Evolutionary conservation across 2,329 filamentous ascomycete species (phyloP).

Genomic region (Cordyceps cateniannulata): DNA sequence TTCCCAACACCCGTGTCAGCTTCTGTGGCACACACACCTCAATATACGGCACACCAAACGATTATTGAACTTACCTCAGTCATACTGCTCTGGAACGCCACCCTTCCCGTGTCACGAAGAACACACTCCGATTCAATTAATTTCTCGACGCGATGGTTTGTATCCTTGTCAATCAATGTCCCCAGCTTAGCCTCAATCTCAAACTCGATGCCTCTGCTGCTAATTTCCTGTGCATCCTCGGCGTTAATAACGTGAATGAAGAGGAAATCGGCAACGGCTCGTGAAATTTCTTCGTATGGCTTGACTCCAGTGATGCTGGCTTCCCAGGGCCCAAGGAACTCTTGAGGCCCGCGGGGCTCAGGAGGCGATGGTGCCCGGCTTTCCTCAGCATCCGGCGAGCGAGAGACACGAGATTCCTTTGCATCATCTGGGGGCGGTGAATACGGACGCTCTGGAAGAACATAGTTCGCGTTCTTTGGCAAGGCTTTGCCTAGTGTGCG

Average conservation of each 20-base stretch:
- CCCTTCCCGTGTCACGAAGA: slow-evolving; percentile 51
- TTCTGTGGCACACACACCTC: too few relatives aligned
- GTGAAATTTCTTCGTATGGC: slow-evolving; percentile 69
- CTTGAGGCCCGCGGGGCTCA: slow-evolving; percentile 24
- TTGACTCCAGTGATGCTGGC: slow-evolving; percentile 61
- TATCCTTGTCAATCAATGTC: slow-evolving; percentile 67
- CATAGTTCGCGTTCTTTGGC: slow-evolving; percentile 38
- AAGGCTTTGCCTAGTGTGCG: slow-evolving; percentile 28
- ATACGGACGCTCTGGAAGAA: slow-evolving; percentile 34
- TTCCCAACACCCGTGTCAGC: slow-evolving; percentile 15
- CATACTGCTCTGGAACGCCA: slow-evolving; percentile 83
- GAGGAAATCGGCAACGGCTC: slow-evolving; percentile 72
- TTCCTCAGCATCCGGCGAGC: slow-evolving; percentile 24
- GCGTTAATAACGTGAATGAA: slow-evolving; percentile 64
- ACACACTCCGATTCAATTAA: slow-evolving; percentile 66
- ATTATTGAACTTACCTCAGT: slow-evolving; percentile 58
- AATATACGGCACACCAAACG: background rate
- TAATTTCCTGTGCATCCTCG: slow-evolving; percentile 57
- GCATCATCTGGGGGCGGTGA: slow-evolving; percentile 32
- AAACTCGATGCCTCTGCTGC: slow-evolving; percentile 62
- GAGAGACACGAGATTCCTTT: slow-evolving; percentile 35
- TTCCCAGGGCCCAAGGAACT: slow-evolving; percentile 54
- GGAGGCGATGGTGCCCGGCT: slow-evolving; percentile 16
- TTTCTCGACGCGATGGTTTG: slow-evolving; percentile 60
- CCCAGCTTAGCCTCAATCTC: slow-evolving; percentile 96